These are phyloP conservation scores for Alternaria solani DNA, from an alignment of 2,329 filamentous ascomycete genomes.

Conservation along the genomic window DNA sequence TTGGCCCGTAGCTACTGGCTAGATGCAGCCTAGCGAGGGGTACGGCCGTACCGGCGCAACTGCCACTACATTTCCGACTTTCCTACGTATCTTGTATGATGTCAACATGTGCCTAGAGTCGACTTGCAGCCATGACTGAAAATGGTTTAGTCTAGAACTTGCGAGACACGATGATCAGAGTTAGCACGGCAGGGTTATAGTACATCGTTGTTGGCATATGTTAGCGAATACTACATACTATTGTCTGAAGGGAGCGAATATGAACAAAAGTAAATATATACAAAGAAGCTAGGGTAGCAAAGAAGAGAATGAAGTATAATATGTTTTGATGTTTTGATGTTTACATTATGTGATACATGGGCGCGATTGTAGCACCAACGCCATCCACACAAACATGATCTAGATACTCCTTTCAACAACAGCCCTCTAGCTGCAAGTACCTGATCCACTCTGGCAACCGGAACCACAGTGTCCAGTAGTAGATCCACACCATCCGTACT, in stretches of 20 bases:
- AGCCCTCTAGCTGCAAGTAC: constrained; percentile 29
- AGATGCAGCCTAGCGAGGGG: too few relatives aligned
- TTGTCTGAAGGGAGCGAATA: not conserved
- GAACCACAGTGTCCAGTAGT: constrained; percentile 20
- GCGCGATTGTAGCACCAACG: not conserved
- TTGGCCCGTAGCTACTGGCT: too few relatives aligned
- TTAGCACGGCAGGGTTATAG: too few relatives aligned
- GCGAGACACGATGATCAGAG: too few relatives aligned
- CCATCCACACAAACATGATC: not conserved
- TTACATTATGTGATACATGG: not conserved
- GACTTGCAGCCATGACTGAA: too few relatives aligned
- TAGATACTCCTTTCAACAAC: not conserved
- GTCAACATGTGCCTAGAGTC: too few relatives aligned
- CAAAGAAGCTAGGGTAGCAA: not conserved
- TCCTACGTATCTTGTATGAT: too few relatives aligned
- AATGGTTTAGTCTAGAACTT: too few relatives aligned
- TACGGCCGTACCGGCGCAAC: too few relatives aligned
- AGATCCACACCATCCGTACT: constrained; percentile 24
- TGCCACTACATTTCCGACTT: too few relatives aligned
- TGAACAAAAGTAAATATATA: not conserved
- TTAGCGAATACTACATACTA: too few relatives aligned
- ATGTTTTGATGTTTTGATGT: not conserved
- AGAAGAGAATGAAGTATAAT: not conserved
- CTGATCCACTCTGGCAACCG: constrained; percentile 20
- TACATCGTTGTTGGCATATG: too few relatives aligned